Evolutionary conservation across 495 filamentous ascomycete genomes (phyloP).

Genomic region (Letharia columbiana): DNA sequence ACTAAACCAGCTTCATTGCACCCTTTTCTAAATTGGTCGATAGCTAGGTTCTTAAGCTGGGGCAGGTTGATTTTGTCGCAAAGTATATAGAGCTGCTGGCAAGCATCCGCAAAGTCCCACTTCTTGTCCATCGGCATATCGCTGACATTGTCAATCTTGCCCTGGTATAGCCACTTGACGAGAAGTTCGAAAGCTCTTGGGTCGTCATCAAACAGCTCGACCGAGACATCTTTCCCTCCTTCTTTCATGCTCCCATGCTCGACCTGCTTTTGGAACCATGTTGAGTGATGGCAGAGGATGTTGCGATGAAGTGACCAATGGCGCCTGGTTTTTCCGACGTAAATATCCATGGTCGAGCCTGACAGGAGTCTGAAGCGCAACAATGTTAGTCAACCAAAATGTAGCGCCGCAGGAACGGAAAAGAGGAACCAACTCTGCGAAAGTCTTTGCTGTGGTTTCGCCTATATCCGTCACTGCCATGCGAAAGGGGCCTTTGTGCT

Average conservation of each 20-base stretch:
- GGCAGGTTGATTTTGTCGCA: slow-evolving; percentile 41
- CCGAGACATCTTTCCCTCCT: slow-evolving; percentile 14
- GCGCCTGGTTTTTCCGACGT: slow-evolving; percentile 34
- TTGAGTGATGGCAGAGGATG: slow-evolving; percentile 40
- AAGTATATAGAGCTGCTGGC: slow-evolving; percentile 41
- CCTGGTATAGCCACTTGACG: slow-evolving; percentile 46
- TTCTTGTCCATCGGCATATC: slow-evolving; percentile 35
- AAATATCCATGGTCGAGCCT: slow-evolving; percentile 38
- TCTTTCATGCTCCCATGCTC: slow-evolving; percentile 27
- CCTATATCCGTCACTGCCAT: slow-evolving; percentile 34
- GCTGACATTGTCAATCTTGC: slow-evolving; percentile 38
- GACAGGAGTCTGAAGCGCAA: slow-evolving; percentile 38
- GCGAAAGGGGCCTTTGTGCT: slow-evolving; percentile 30
- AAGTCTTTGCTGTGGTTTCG: slow-evolving; percentile 34
- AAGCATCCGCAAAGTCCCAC: slow-evolving; percentile 42
- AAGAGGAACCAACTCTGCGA: slow-evolving; percentile 35
- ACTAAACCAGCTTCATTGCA: slow-evolving; percentile 37
- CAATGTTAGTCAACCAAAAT: not conserved
- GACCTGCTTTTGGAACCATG: slow-evolving; percentile 35
- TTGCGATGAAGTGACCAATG: slow-evolving; percentile 41
- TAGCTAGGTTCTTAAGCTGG: slow-evolving; percentile 40
- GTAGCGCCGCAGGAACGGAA: not conserved
- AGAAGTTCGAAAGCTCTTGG: slow-evolving; percentile 41
- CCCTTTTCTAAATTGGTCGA: slow-evolving; percentile 41
- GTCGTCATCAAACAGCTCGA: slow-evolving; percentile 37